Conservation (phyloP, 1,139 yeast genomes). For the Suhomyces taliae region DNA sequence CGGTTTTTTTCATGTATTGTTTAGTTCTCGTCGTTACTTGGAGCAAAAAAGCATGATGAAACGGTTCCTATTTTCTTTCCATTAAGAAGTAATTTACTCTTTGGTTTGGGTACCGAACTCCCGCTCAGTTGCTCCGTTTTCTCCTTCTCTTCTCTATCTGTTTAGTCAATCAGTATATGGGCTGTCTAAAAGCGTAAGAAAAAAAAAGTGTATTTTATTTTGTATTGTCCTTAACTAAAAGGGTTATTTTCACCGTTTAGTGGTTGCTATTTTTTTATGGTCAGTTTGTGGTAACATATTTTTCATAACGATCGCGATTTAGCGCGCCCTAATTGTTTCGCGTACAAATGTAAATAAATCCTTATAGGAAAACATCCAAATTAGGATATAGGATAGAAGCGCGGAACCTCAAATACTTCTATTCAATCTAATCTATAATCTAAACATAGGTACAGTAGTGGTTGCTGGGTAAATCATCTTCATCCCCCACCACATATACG, state of each 20-base stretch:
- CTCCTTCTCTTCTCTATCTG: slow-evolving; percentile 6
- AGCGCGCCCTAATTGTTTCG: no score
- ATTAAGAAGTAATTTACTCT: no score
- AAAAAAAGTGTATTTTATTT: no score
- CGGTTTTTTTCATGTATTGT: slow-evolving; percentile 4
- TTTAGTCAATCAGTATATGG: slow-evolving; percentile 5
- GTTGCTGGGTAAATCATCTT: background rate
- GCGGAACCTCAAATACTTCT: background rate
- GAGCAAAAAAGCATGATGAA: slow-evolving; percentile 1
- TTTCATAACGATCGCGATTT: no score
- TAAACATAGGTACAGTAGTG: background rate
- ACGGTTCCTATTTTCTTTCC: background rate
- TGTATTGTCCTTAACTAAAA: background rate
- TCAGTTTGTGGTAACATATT: no score
- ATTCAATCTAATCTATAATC: background rate
- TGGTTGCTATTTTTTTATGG: no score
- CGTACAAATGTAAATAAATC: no score
- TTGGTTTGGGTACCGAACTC: background rate
- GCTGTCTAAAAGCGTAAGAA: slow-evolving; percentile 2
- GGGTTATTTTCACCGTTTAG: background rate
- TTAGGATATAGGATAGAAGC: slow-evolving; percentile 3
- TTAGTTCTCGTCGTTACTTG: slow-evolving; percentile 5
- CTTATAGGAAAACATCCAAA: slow-evolving; percentile 2
- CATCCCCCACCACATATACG: no score
- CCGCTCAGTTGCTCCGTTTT: slow-evolving; percentile 8